These are phyloP conservation scores for Schoenoplectus tabernaemontani DNA, from an alignment of 202 grass and related monocot genomes.

Conservation along the genomic window DNA sequence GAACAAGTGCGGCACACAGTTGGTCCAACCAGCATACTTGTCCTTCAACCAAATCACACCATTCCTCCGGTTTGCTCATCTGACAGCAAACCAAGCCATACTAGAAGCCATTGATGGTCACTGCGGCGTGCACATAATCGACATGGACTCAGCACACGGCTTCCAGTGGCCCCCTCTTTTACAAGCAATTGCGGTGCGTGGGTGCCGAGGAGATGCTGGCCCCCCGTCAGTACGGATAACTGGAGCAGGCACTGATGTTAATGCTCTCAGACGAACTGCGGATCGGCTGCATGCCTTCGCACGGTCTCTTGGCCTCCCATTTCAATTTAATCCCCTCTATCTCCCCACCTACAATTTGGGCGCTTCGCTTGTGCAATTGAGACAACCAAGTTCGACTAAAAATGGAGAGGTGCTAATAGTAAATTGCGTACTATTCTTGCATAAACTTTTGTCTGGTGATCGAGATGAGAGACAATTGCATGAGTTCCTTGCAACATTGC, in stretches of 20 bases:
- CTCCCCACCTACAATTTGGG: constrained; percentile 7
- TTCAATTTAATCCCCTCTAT: constrained; percentile 73
- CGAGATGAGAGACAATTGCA: constrained; percentile 33
- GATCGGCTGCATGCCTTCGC: constrained; percentile 73
- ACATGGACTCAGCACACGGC: constrained; percentile 79
- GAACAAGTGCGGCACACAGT: constrained; percentile 2
- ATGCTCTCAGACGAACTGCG: constrained; percentile 69
- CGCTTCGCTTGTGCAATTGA: constrained; percentile 33
- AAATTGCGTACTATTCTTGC: constrained; percentile 77
- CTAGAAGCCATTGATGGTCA: constrained; percentile 56
- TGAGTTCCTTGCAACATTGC: constrained; percentile 43
- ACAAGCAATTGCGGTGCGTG: constrained; percentile 61
- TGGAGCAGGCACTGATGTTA: constrained; percentile 57
- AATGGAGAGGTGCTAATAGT: constrained; percentile 62
- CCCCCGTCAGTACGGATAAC: constrained; percentile 84
- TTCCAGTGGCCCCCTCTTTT: constrained; percentile 92
- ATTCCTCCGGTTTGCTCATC: constrained; percentile 90
- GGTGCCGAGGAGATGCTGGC: constrained; percentile 27
- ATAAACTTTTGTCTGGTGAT: constrained; percentile 43
- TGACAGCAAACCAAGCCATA: constrained; percentile 96
- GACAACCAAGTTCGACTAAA: constrained; percentile 15
- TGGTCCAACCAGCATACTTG: constrained; percentile 55
- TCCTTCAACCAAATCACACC: constrained; percentile 97
- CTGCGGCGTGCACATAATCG: constrained; percentile 78
- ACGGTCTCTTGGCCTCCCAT: constrained; percentile 61